Percentiles rank a stretch among this genome's conserved stretches.
Evolutionary conservation across 257 asterid species (phyloP).

Genomic region (Plantago ovata): DNA sequence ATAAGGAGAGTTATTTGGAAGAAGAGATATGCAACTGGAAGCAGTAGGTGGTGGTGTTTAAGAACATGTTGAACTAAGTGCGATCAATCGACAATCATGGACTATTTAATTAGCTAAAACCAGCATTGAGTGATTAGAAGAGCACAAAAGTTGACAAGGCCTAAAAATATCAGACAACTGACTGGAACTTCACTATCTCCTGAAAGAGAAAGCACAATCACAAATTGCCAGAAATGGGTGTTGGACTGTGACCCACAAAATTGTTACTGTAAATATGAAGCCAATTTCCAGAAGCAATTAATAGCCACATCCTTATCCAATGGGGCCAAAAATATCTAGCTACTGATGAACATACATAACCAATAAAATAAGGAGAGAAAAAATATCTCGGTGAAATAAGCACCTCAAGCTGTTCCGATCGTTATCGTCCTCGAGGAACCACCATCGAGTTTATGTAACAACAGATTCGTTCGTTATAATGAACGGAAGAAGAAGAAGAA

Average conservation of each 20-base stretch:
- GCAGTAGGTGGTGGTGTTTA: no score
- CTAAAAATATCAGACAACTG: constrained; percentile 14
- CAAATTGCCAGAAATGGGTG: not conserved
- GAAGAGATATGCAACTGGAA: no score
- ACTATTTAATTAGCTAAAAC: not conserved
- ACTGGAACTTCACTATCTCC: constrained; percentile 32
- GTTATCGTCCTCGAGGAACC: no score
- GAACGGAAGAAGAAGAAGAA: not conserved
- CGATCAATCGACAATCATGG: no score
- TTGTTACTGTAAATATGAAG: constrained; percentile 23
- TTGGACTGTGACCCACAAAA: constrained; percentile 17
- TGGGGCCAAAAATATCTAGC: constrained; percentile 18
- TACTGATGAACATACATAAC: not conserved
- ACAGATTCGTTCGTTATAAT: no score
- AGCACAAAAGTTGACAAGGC: constrained; percentile 3
- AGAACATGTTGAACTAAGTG: no score
- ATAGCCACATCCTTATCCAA: constrained; percentile 44
- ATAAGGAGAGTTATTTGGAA: no score
- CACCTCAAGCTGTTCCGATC: constrained; percentile 4
- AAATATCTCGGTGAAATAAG: constrained; percentile 1
- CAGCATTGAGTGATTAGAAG: not conserved
- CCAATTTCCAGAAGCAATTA: constrained; percentile 34
- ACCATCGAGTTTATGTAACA: no score
- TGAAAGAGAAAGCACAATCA: constrained; percentile 14
- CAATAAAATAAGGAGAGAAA: constrained; percentile 4